phyloP scores from a whole-genome alignment of 805 yeast genomes.

The Candida caryicola region DNA sequence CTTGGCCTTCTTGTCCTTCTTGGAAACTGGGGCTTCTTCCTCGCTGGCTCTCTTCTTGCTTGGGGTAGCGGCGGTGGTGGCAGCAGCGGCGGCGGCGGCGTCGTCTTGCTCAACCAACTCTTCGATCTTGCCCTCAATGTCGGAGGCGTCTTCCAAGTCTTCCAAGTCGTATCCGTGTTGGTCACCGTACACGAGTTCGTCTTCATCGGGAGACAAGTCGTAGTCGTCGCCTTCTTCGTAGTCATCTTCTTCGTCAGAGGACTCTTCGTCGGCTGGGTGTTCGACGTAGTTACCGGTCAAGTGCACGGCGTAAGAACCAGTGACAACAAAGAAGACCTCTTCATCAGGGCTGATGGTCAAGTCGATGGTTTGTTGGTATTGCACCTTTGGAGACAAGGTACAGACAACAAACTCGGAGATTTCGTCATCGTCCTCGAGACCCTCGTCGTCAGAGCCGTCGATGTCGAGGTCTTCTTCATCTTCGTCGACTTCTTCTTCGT shows the following conservation, averaged over 20 bases:
- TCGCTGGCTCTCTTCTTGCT: slow-evolving; percentile 34
- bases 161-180: slow-evolving; percentile 47
- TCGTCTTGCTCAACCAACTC: slow-evolving; percentile 67
- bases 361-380: slow-evolving; percentile 88
- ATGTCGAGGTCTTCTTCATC: slow-evolving; percentile 50
- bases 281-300: slow-evolving; percentile 93
- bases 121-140: slow-evolving; percentile 69
- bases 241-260: slow-evolving; percentile 49
- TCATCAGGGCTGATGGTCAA: slow-evolving; percentile 89
- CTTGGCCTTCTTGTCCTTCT: slow-evolving; percentile 30
- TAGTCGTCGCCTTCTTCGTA: slow-evolving; percentile 54
- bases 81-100: slow-evolving; percentile 25
- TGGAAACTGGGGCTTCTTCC: slow-evolving; percentile 23
- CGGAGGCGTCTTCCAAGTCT: slow-evolving; percentile 65
- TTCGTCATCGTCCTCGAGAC: slow-evolving; percentile 61
- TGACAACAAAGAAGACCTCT: slow-evolving; percentile 89
- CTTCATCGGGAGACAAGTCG: slow-evolving; percentile 76
- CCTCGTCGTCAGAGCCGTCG: slow-evolving; percentile 54
- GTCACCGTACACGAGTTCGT: slow-evolving; percentile 58
- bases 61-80: too few relatives aligned
- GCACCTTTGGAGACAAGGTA: slow-evolving; percentile 82
- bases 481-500: slow-evolving; percentile 47
- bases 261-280: slow-evolving; percentile 84
- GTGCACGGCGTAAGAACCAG: slow-evolving; percentile 93
- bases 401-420: slow-evolving; percentile 82